Base-by-base conservation (phyloP, 2,329 filamentous ascomycete genomes). In the Phoma sp. region DNA sequence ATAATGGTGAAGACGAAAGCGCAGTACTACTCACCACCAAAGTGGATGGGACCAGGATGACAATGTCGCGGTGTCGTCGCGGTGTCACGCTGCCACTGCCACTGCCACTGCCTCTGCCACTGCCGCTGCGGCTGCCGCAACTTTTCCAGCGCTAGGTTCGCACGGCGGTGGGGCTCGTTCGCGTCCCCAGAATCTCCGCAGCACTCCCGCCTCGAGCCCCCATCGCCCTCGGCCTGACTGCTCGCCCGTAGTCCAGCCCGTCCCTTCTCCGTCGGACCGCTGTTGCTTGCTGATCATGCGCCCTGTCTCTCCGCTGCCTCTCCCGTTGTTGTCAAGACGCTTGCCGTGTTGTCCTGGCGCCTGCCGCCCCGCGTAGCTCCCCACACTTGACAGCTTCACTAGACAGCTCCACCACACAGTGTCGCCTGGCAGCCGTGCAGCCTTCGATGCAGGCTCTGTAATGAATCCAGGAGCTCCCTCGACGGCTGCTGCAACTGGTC, bases 401-500 rank as follows among this genome's bases (percentile, higher is more conserved):
- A 20, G n/a, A n/a, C 56, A 57, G 48, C 61, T 42, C 57, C 43
- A 20, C 50, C 20, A 20, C 23, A n/a, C n/a, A n/a, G n/a, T n/a
- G n/a, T n/a, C n/a, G n/a, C n/a, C n/a, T n/a, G n/a, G 9, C 23
- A 25, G 23, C 23, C 5, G 23, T 25, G 32, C 20, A 39, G 39
- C 51, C 51, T 48, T 49, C 40, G 12, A 55, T 55, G 52, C 52
- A 40, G 52, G 45, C 48, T 49, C 53, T 61, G 72, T 69, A 60
- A 74, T 74, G 72, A 70, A 72, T 72, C 64, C 61, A 65, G 62
- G 53, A 48, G 62, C 67, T 20, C 51, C 65, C 37, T 52, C 68
- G 42, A 57, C 68, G 42, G 61, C 68, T 54, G 65, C 69, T 53
- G 37, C 50, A 32, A n/a, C 42, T 42, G 43, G 17, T 47, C 43